phyloP scores from a whole-genome alignment of 2,329 filamentous ascomycete species.

The Microcera coccophila region DNA sequence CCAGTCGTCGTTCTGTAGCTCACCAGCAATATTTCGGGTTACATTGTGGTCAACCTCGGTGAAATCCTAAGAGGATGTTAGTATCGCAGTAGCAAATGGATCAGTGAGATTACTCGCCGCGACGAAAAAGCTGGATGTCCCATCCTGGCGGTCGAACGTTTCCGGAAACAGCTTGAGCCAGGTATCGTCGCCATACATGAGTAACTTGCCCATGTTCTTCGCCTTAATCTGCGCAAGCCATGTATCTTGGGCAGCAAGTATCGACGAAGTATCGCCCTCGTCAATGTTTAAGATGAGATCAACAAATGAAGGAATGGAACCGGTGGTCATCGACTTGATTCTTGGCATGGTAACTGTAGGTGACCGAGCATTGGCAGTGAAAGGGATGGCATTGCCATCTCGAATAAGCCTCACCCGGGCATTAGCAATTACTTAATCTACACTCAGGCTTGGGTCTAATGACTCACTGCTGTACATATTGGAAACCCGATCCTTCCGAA shows the following conservation, averaged over 20 bases:
- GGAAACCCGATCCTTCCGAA: slow-evolving; percentile 72
- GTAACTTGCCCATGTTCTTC: slow-evolving; percentile 65
- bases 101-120: slow-evolving; percentile 60
- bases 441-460: background rate
- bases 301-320: slow-evolving; percentile 95
- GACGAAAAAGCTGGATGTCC: slow-evolving; percentile 97
- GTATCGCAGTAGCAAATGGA: background rate
- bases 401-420: slow-evolving; percentile 68
- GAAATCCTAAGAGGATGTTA: slow-evolving; percentile 64
- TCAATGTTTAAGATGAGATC: slow-evolving; percentile 96
- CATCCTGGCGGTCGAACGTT: slow-evolving; percentile 82
- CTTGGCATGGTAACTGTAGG: slow-evolving; percentile 98
- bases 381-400: slow-evolving; percentile 79
- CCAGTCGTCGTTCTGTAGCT: slow-evolving; percentile 79
- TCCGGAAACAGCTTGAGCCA: slow-evolving; percentile 95
- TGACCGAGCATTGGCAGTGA: slow-evolving; percentile 92
- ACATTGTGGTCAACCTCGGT: slow-evolving; percentile 98
- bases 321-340: slow-evolving; percentile 94
- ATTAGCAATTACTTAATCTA: slow-evolving; percentile 6
- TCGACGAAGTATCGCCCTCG: slow-evolving; percentile 87
- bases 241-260: slow-evolving; percentile 82
- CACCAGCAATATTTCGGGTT: slow-evolving; percentile 77
- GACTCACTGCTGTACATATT: slow-evolving; percentile 77
- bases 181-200: slow-evolving; percentile 97
- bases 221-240: slow-evolving; percentile 93